These are phyloP conservation scores for Corylus americana DNA, from an alignment of 306 rosid species.

Conservation along the genomic window DNA sequence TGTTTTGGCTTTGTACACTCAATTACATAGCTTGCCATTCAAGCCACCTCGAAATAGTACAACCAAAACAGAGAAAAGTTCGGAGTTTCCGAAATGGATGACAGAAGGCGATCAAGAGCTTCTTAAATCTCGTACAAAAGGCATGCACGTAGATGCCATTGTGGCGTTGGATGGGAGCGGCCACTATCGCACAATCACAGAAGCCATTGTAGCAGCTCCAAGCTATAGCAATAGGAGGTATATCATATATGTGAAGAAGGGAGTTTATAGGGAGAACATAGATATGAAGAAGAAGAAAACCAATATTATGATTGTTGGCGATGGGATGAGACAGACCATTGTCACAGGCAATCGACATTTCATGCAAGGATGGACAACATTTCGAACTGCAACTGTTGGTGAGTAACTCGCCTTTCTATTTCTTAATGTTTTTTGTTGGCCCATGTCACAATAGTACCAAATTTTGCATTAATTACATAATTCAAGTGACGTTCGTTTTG, in stretches of 20 bases:
- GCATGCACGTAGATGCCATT: constrained; percentile 43
- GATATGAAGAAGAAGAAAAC: constrained; percentile 86
- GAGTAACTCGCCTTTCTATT: constrained; percentile 5
- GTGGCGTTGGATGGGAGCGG: constrained; percentile 93
- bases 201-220: constrained; percentile 82
- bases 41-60: constrained; percentile 42
- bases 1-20: constrained; percentile 71
- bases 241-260: constrained; percentile 71
- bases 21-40: constrained; percentile 61
- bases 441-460: neutral
- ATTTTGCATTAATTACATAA: neutral
- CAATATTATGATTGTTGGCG: constrained; percentile 79
- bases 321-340: constrained; percentile 80
- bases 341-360: constrained; percentile 69
- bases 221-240: constrained; percentile 54
- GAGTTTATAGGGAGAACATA: constrained; percentile 71
- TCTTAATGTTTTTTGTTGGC: neutral
- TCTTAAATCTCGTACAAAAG: constrained; percentile 39
- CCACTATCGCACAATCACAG: constrained; percentile 58
- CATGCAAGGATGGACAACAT: constrained; percentile 98
- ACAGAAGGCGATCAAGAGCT: constrained; percentile 60
- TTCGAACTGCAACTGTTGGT: constrained; percentile 94
- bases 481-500: neutral
- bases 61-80: neutral
- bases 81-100: constrained; percentile 73